These are phyloP conservation scores for Ogataea parapolymorpha DNA, from an alignment of 805 yeast genomes.

Conservation along the genomic window DNA sequence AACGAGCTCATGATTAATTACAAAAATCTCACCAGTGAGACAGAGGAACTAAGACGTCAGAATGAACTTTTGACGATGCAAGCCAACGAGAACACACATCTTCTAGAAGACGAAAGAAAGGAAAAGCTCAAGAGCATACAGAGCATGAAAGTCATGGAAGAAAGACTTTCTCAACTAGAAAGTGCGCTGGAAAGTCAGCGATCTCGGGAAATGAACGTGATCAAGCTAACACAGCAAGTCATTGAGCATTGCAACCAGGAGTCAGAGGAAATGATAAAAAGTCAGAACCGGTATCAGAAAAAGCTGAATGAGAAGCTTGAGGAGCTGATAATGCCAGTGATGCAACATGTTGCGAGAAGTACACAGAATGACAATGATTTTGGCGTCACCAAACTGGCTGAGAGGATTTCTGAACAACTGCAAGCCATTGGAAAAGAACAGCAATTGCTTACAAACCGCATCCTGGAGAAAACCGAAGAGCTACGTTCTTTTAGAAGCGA, in stretches of 20 bases:
- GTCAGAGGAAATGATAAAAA: slow-evolving; percentile 21
- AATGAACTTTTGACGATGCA: slow-evolving; percentile 40
- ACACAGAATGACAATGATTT: background rate
- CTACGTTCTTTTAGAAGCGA: slow-evolving; percentile 9
- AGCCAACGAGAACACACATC: slow-evolving; percentile 25
- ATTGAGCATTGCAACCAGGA: slow-evolving; percentile 31
- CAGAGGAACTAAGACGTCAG: slow-evolving; percentile 43
- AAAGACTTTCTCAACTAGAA: slow-evolving; percentile 31
- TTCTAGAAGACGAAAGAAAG: slow-evolving; percentile 18
- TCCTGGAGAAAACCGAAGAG: slow-evolving; percentile 13
- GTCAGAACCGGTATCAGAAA: slow-evolving; percentile 13
- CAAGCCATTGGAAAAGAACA: slow-evolving; percentile 10
- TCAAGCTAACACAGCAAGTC: slow-evolving; percentile 14
- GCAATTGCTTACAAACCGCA: background rate
- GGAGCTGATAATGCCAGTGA: slow-evolving; percentile 14
- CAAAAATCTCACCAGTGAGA: slow-evolving; percentile 48
- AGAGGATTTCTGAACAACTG: slow-evolving; percentile 2
- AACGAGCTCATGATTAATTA: slow-evolving; percentile 46
- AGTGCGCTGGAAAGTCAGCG: slow-evolving; percentile 28
- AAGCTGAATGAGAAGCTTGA: slow-evolving; percentile 19
- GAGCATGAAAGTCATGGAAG: slow-evolving; percentile 27
- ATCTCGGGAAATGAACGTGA: slow-evolving; percentile 12
- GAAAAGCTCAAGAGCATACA: slow-evolving; percentile 22
- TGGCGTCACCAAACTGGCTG: background rate
- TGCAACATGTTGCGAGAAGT: slow-evolving; percentile 6